These are phyloP conservation scores for Abrus pulchellus DNA, from an alignment of 306 rosid species.

Conservation along the genomic window DNA sequence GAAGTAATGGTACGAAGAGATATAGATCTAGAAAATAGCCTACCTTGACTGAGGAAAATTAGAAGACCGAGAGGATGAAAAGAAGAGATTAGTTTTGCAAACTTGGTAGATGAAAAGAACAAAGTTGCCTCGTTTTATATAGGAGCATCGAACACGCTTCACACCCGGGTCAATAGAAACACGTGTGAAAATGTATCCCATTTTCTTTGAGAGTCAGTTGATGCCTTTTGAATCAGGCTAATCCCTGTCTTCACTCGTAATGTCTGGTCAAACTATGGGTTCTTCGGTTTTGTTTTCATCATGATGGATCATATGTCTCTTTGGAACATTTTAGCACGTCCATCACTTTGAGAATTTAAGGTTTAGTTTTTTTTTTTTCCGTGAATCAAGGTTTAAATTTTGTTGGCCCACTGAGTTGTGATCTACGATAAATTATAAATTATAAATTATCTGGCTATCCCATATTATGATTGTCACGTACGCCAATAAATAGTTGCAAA, in stretches of 20 bases:
- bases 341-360: background rate
- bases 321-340: background rate
- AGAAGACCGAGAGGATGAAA: constrained; percentile 5
- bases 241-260: constrained; percentile 28
- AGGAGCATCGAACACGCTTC: constrained; percentile 47
- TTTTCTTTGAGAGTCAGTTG: constrained; percentile 3
- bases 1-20: background rate
- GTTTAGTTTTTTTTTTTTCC: background rate
- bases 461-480: constrained; percentile 1
- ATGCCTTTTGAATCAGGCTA: constrained; percentile 50
- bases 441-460: background rate
- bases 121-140: background rate
- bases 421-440: background rate
- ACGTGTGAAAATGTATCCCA: constrained; percentile 51
- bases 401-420: background rate
- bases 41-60: constrained; percentile 43
- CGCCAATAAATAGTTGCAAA: background rate
- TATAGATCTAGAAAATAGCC: constrained; percentile 3
- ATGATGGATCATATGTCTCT: background rate
- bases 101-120: constrained; percentile 17
- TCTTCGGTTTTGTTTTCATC: background rate
- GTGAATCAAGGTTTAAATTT: background rate
- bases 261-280: constrained; percentile 64
- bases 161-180: constrained; percentile 4
- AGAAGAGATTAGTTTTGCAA: background rate